Evolutionary conservation across 2,329 filamentous ascomycete species (phyloP).

Genomic region (Atkinsonella texensis): DNA sequence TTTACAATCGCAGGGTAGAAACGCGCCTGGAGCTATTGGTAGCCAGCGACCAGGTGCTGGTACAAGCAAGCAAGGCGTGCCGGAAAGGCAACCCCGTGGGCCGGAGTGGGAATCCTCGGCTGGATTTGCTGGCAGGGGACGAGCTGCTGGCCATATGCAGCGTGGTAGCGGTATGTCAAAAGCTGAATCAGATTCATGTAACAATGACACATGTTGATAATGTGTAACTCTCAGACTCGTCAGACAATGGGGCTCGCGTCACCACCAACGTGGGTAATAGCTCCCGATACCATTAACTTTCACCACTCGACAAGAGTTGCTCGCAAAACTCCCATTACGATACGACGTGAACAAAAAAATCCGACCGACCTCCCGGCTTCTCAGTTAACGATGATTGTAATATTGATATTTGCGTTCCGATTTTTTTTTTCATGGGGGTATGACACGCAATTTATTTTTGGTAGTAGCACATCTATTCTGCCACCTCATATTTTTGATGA

Average conservation of each 20-base stretch:
- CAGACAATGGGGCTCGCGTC: constrained; percentile 29
- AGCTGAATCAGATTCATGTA: neutral
- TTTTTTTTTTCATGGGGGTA: neutral
- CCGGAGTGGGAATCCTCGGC: constrained; percentile 46
- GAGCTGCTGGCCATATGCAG: constrained; percentile 48
- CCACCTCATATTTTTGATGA: constrained; percentile 4
- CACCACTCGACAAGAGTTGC: neutral
- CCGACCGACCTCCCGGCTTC: neutral
- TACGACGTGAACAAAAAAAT: neutral
- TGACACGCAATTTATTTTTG: neutral
- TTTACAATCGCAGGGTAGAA: constrained; percentile 26
- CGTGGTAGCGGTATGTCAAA: constrained; percentile 45
- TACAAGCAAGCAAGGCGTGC: constrained; percentile 31
- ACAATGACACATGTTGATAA: neutral
- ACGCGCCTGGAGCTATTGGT: constrained; percentile 49
- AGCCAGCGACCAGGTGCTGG: constrained; percentile 48
- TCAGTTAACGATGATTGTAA: constrained; percentile 4
- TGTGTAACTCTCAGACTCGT: constrained; percentile 23
- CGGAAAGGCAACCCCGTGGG: constrained; percentile 52
- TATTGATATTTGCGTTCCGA: constrained; percentile 2
- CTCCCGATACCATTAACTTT: constrained; percentile 24
- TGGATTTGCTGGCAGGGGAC: constrained; percentile 41
- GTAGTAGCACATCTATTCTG: constrained; percentile 3
- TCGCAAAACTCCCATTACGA: neutral
- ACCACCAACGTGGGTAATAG: constrained; percentile 22